Evolutionary conservation across 176 grass and related monocot species (phyloP), one percentile per base, ranked within the genome.

Genomic region (Raddia guianensis): DNA sequence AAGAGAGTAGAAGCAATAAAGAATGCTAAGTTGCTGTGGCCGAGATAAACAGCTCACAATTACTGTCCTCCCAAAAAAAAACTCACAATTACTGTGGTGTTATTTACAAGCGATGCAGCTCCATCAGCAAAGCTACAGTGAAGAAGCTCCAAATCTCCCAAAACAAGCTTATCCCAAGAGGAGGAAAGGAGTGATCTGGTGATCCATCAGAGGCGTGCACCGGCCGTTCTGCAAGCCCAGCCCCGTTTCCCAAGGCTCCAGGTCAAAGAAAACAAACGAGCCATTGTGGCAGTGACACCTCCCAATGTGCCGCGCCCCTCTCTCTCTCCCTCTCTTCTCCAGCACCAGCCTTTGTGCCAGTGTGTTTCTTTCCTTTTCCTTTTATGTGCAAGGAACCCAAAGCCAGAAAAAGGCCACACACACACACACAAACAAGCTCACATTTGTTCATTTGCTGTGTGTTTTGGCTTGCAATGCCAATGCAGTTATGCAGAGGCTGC

Each of bases 171-270:
- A 63, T 64, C 15, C 14, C 45, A 80, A 6, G 6, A 5, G 4
- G 15, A 16, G 3, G 10, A 82, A 78, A 72, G 11, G 16, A 60
- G 42, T 51, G 66, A 66, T 49, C 20, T 13, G 63, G 63, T 34
- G 51, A 52, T 19, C 84, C 84, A 80, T 50, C 65, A 84, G 76
- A 88, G 72, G 87, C 82, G 87, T 89, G 87, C 87, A 19, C 87
- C 82, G 76, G 63, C 76, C 82, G 81, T 70, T 81, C 70, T 65
- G 87, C 56, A n/a, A 65, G 12, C 18, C 12, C 69, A 8, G 63
- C 63, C 13, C 6, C 82, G 40, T 59, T 84, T 89, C 78, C 87
- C 87, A 64, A 81, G 10, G 82, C 67, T 3, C 51, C 44, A 63
- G 60, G 84, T 85, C 87, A 85, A 85, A 72, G 63, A 77, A 56